Evolutionary conservation across 352 stramenopile genomes (phyloP).

Genomic region (Pythium sp.): DNA sequence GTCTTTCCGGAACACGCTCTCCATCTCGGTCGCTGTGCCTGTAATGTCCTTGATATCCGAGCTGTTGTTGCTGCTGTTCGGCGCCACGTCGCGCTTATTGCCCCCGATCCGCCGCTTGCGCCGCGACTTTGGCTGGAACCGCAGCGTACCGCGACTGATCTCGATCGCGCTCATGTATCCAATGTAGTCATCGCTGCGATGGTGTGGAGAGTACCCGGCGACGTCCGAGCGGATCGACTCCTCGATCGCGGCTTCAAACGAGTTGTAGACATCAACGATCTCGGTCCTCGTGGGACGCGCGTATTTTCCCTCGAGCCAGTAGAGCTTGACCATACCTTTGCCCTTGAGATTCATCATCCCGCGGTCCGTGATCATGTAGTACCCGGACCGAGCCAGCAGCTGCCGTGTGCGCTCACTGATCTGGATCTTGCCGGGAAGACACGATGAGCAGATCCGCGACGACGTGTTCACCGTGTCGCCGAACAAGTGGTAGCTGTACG

Average conservation of each 20-base stretch:
- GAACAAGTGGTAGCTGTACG: slow-evolving; percentile 85
- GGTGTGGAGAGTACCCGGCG: slow-evolving; percentile 32
- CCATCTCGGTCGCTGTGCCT: slow-evolving; percentile 51
- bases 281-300: slow-evolving; percentile 19
- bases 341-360: slow-evolving; percentile 72
- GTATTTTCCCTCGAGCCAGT: slow-evolving; percentile 64
- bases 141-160: slow-evolving; percentile 44
- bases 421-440: slow-evolving; percentile 59
- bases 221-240: slow-evolving; percentile 47
- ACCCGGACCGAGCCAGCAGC: slow-evolving; percentile 40
- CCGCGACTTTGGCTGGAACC: slow-evolving; percentile 40
- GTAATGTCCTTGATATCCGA: slow-evolving; percentile 35
- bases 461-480: slow-evolving; percentile 84
- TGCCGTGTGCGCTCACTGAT: slow-evolving; percentile 57
- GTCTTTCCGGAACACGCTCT: slow-evolving; percentile 46
- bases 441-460: slow-evolving; percentile 76
- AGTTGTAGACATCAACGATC: slow-evolving; percentile 25
- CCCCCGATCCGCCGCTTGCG: slow-evolving; percentile 2
- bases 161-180: slow-evolving; percentile 61
- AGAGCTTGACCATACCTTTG: slow-evolving; percentile 67
- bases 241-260: slow-evolving; percentile 46
- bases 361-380: slow-evolving; percentile 55
- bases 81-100: slow-evolving; percentile 1
- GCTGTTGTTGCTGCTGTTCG: neutral
- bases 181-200: slow-evolving; percentile 59